Conservation (phyloP, 1,284 basidiomycete species). For the Xerocomus nothofagi region DNA sequence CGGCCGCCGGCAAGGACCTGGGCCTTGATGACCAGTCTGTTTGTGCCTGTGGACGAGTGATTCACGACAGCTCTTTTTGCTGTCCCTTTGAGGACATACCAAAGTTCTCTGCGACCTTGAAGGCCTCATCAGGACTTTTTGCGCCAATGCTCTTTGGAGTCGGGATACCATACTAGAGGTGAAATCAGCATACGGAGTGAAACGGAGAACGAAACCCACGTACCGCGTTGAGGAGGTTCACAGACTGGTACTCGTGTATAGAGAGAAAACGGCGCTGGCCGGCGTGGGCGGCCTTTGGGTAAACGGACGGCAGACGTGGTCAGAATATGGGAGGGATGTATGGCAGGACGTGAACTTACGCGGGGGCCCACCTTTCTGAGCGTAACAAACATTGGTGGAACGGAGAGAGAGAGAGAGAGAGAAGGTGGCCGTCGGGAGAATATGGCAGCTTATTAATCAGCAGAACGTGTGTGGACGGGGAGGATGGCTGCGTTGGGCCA, state of each 20-base stretch:
- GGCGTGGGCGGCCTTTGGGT: constrained; percentile 57
- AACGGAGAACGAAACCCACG: constrained; percentile 26
- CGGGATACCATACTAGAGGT: constrained; percentile 84
- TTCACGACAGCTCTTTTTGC: no score
- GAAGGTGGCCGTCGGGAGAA: no score
- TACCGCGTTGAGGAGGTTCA: constrained; percentile 91
- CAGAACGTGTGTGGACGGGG: constrained; percentile 3
- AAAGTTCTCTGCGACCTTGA: constrained; percentile 85
- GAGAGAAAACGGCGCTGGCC: constrained; percentile 92
- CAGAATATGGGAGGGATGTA: background rate
- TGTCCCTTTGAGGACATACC: constrained; percentile 46
- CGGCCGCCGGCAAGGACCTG: constrained; percentile 98
- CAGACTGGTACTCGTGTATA: constrained; percentile 98
- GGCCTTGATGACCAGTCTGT: constrained; percentile 92
- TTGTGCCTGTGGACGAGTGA: constrained; percentile 46
- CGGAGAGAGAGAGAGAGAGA: constrained; percentile 26
- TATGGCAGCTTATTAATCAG: no score
- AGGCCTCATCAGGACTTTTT: constrained; percentile 88
- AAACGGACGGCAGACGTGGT: background rate
- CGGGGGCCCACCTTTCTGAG: constrained; percentile 62
- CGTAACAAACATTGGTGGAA: constrained; percentile 56
- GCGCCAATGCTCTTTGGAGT: constrained; percentile 94
- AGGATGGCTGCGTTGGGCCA: constrained; percentile 10
- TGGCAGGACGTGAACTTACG: constrained; percentile 42
- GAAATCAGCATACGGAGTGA: constrained; percentile 1